Evolutionary conservation across 2,329 filamentous ascomycete species (phyloP), one percentile per base, ranked within the genome.

Genomic region (Graphilbum fragrans): DNA sequence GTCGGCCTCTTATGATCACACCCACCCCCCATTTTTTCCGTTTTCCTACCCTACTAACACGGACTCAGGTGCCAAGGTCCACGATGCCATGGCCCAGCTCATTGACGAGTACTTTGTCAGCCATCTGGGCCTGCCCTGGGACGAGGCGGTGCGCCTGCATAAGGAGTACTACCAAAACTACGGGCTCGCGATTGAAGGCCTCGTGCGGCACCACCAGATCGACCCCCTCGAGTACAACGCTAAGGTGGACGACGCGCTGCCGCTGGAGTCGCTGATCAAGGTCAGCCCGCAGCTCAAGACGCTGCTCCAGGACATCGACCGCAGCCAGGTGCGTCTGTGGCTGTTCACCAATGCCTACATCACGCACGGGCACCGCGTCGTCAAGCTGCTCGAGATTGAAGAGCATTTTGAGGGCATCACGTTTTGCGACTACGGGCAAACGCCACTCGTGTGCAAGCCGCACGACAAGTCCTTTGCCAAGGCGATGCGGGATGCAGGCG

Each of bases 331-430:
- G 48, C 86, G 78, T 48, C 66, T 87, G 23, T 98, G 93, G 92
- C 76, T 98, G 2, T 82, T 98, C 53, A 98, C 93, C 2, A 98
- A 98, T 55, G 92, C 93, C 19, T 95, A 98, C 54, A 67, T 93
- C 49, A 96, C 71, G 27, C 92, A 98, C 55, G 92, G 78, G 25
- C 80, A 76, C 54, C 67, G 87, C 34, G 92, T 98, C 0, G 77
- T 95, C 12, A 77, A 72, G 45, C 65, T 98, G 18, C 68, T 98
- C 2, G 80, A 74, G 2, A 68, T 98, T 20, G 87, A 93, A 2
- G 86, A 94, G 56, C 64, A 90, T 21, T 98, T 98, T 55, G 90
- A 96, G 48, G 92, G 92, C 8, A 77, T 96, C 46, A 98, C 92
- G 0, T 98, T 78, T 59, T 98, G 93, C 57, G 86, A 98, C 60